These are phyloP conservation scores for Babesia bovis DNA, from an alignment of 169 alveolate genomes.

Conservation along the genomic window DNA sequence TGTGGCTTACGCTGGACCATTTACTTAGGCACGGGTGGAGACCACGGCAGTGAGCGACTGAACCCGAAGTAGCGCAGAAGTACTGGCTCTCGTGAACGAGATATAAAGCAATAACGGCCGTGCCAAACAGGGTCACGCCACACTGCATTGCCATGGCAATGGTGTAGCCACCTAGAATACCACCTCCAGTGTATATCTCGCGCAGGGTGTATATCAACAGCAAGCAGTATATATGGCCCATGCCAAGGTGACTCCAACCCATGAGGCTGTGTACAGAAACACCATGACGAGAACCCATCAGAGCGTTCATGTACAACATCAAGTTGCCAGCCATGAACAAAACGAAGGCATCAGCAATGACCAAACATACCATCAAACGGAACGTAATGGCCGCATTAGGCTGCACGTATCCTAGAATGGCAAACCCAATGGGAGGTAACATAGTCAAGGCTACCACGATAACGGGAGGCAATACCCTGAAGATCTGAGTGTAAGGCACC, in stretches of 20 bases:
- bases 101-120: background rate
- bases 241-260: slow-evolving; percentile 39
- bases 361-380: slow-evolving; percentile 5
- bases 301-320: slow-evolving; percentile 15
- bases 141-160: slow-evolving; percentile 26
- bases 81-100: slow-evolving; percentile 23
- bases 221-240: slow-evolving; percentile 20
- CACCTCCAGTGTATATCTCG: background rate
- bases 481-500: slow-evolving; percentile 1
- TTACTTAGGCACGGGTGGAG: background rate
- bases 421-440: slow-evolving; percentile 15
- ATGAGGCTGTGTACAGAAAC: slow-evolving; percentile 2
- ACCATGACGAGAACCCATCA: slow-evolving; percentile 34
- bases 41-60: background rate
- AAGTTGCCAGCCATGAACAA: slow-evolving; percentile 14
- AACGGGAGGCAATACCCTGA: slow-evolving; percentile 19
- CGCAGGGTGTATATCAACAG: background rate
- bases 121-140: slow-evolving; percentile 9
- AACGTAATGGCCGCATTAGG: background rate
- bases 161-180: slow-evolving; percentile 13
- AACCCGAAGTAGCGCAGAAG: background rate
- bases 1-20: background rate
- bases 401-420: background rate
- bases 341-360: background rate
- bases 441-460: background rate